Evolutionary conservation across 805 yeast species (phyloP), one percentile per base, ranked within the genome.

Genomic region (Yarrowia divulgata): DNA sequence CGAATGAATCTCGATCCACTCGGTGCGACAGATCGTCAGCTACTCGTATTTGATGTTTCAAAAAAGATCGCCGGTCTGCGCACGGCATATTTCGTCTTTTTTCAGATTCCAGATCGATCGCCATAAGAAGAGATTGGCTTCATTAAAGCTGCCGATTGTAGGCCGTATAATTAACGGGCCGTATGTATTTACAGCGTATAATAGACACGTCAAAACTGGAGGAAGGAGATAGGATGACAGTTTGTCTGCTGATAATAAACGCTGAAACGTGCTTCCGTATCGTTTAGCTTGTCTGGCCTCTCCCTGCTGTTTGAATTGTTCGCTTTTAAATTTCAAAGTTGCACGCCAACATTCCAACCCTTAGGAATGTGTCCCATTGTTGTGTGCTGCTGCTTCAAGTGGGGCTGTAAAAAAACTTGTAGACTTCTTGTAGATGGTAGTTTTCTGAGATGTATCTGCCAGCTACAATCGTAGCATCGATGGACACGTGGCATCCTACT

Each of bases 111-210:
- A 37, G 58, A 54, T 54, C 23, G 58, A 54, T 54, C 58, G 32
- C 37, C 58, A 35, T 13, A 23, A 23, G 4, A 23, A 23, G n/a
- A 54, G 58, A 54, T 54, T 37, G 43, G 37, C 58, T 52, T n/a
- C 8, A 9, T 10, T 16, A 9, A 9, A 13, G 54, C 4, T 23
- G 48, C 37, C 8, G 10, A 34, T 7, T 34, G 8, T n/a, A 8
- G 43, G 43, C 43, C 46, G 46, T 43, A 43, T n/a, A 43, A n/a
- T n/a, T 23, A 23, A 23, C 29, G 29, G 29, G 29, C 29, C 29
- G 29, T 23, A 4, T 23, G 29, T 23, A 23, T 23, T 2, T 23
- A 23, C 4, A 23, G 29, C 4, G 29, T 23, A 23, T 23, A 23
- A 2, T 23, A 23, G 29, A 23, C 29, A 2, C 4, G 29, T 23